These are phyloP conservation scores for Peronospora belbahrii DNA, from an alignment of 352 stramenopile genomes.

Conservation along the genomic window DNA sequence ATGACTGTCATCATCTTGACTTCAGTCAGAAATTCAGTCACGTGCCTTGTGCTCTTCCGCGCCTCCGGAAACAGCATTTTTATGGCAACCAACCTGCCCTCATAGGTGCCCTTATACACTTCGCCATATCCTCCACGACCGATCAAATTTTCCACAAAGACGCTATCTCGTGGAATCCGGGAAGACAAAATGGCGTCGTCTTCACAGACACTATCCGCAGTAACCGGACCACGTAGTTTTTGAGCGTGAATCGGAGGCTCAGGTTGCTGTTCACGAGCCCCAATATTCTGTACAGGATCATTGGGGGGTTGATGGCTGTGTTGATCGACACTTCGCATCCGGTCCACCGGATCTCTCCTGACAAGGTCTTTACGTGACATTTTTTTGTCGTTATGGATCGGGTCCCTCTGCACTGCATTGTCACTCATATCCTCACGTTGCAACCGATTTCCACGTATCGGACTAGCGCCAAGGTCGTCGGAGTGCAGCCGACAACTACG, in stretches of 20 bases:
- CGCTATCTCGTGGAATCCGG: slow-evolving; percentile 34
- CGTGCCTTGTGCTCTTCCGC: slow-evolving; percentile 27
- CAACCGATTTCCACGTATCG: slow-evolving; percentile 10
- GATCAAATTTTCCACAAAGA: slow-evolving; percentile 34
- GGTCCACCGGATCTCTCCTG: slow-evolving; percentile 8
- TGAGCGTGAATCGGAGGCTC: slow-evolving; percentile 14
- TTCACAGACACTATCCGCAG: slow-evolving; percentile 33
- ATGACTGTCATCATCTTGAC: slow-evolving; percentile 43
- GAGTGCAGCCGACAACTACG: slow-evolving; percentile 10
- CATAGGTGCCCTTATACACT: slow-evolving; percentile 40
- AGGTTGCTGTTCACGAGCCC: neutral
- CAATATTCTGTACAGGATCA: slow-evolving; percentile 12
- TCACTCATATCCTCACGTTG: slow-evolving; percentile 16
- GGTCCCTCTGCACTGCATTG: slow-evolving; percentile 13
- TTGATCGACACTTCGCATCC: slow-evolving; percentile 6
- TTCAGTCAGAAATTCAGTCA: slow-evolving; percentile 45
- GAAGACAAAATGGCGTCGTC: slow-evolving; percentile 36
- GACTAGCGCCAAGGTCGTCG: slow-evolving; percentile 11
- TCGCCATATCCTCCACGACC: slow-evolving; percentile 44
- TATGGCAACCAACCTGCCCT: slow-evolving; percentile 30
- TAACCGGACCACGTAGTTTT: slow-evolving; percentile 19
- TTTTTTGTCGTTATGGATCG: slow-evolving; percentile 10
- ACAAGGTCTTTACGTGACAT: too few species aligned
- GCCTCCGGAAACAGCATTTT: slow-evolving; percentile 46
- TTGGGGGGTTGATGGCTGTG: slow-evolving; percentile 5